Base-by-base conservation (phyloP, 345 rosid species). In the Capsella bursapastoris region DNA sequence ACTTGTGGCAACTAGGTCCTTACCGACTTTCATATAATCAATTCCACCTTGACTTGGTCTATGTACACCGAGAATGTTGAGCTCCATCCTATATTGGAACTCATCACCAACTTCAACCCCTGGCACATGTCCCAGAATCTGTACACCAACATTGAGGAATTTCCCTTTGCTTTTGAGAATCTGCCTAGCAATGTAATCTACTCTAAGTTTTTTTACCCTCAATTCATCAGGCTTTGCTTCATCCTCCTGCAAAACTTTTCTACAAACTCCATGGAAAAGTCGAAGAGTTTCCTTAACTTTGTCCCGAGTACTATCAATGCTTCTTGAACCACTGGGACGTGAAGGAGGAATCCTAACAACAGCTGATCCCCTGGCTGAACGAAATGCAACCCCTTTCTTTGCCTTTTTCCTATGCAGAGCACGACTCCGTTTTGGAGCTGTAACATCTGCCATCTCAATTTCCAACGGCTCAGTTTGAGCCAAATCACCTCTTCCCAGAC, bases 21-120 rank as follows among this genome's bases (percentile, higher is more conserved):
- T 80, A 49, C 78, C 86, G 31, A 73, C 73, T 61, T 84, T 90
- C 70, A 84, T 32, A 72, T 47, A 90, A 84, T 95, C 99, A 18
- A 92, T 95, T 74, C 99, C 97, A n/a, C 82, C 87, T 66, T 87
- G 93, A 58, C 58, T 76, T 6, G 52, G 89, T 49, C 82, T 90
- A 73, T 95, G 97, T 48, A 92, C 82, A 53, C 97, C 96, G 64
- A 95, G 78, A 22, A 92, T 72, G 78, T 82, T 86, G 56, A 95
- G 91, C 84, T 92, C 97, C 38, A 89, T 80, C 55, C 92, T 80
- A 38, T 85, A 92, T 31, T 83, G 96, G 80, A 90, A 95, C 78
- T 92, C 93, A 68, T 92, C 97, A 15, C 99, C 99, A 57, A 90
- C 84, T 74, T 89, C 97, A 79, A 90, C 82, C 25, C 99, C 99